These are phyloP conservation scores for Incumbomyces delicatus DNA, from an alignment of 2,329 filamentous ascomycete genomes.

Conservation along the genomic window DNA sequence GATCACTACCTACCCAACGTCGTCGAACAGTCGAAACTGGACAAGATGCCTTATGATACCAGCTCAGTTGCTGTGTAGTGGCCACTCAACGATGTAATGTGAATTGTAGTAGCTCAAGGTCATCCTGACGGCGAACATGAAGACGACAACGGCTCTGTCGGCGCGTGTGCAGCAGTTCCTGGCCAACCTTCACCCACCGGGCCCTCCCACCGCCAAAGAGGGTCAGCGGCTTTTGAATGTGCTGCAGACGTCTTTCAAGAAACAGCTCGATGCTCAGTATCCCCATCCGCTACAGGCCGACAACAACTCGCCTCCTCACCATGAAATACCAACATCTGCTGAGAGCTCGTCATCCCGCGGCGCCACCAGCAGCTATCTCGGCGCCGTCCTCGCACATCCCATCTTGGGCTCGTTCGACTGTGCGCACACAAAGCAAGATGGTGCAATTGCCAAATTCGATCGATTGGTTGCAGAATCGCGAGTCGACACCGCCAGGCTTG, in stretches of 20 bases:
- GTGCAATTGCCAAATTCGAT: conserved; percentile 15
- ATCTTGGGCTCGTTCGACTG: conserved; percentile 9
- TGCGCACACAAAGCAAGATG: conserved; percentile 7
- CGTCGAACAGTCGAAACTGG: no score
- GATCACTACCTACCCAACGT: no score
- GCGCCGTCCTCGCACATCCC: conserved; percentile 17
- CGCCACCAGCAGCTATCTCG: conserved; percentile 15
- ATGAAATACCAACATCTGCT: neutral
- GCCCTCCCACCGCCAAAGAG: conserved; percentile 45
- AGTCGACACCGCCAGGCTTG: neutral
- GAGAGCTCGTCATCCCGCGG: conserved; percentile 1
- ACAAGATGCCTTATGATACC: no score
- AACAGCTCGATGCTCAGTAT: conserved; percentile 52
- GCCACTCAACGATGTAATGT: neutral
- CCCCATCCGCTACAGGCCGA: conserved; percentile 14
- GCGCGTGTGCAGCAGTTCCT: conserved; percentile 37
- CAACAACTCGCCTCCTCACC: conserved; percentile 13
- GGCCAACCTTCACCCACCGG: conserved; percentile 44
- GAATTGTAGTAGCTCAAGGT: neutral
- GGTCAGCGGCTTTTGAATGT: conserved; percentile 50
- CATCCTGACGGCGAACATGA: conserved; percentile 34
- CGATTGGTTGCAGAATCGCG: conserved; percentile 8
- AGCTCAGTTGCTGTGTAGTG: neutral
- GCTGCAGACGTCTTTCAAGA: conserved; percentile 54
- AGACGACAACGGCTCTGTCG: conserved; percentile 37